These are phyloP conservation scores for Pharus latifolius DNA, from an alignment of 176 grass and related monocot species.

Conservation along the genomic window DNA sequence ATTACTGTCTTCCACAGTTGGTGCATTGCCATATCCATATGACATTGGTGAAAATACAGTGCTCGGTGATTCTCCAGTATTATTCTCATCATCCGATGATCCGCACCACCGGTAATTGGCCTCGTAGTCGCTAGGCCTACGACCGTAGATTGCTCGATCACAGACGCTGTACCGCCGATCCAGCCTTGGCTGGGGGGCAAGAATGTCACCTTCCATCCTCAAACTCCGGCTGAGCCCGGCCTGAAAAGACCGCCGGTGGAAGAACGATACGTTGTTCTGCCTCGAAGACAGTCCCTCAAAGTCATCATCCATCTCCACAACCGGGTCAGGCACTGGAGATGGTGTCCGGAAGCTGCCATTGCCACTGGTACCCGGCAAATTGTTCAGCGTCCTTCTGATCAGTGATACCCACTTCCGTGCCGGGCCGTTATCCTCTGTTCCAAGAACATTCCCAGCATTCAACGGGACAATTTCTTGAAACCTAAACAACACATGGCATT, in stretches of 20 bases:
- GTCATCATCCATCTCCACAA: slow-evolving; percentile 81
- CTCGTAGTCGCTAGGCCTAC: slow-evolving; percentile 76
- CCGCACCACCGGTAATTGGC: slow-evolving; percentile 64
- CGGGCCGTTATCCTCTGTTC: slow-evolving; percentile 94
- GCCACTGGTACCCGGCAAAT: slow-evolving; percentile 54
- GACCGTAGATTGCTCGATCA: slow-evolving; percentile 66
- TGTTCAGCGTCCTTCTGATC: slow-evolving; percentile 79
- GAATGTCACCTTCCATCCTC: slow-evolving; percentile 70
- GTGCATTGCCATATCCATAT: slow-evolving; percentile 48
- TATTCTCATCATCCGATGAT: slow-evolving; percentile 81
- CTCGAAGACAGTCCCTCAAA: slow-evolving; percentile 62
- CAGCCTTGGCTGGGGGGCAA: slow-evolving; percentile 64
- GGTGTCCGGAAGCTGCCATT: slow-evolving; percentile 78
- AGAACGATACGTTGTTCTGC: slow-evolving; percentile 51
- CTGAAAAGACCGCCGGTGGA: slow-evolving; percentile 85
- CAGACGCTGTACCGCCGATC: slow-evolving; percentile 89
- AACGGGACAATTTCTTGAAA: slow-evolving; percentile 98
- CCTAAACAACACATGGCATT: slow-evolving; percentile 14
- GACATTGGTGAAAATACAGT: slow-evolving; percentile 83
- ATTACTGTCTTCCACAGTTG: slow-evolving; percentile 54
- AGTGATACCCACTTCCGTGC: slow-evolving; percentile 92
- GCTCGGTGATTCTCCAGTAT: slow-evolving; percentile 67
- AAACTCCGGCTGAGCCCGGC: slow-evolving; percentile 75
- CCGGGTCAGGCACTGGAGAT: slow-evolving; percentile 62
- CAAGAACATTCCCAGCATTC: slow-evolving; percentile 93